phyloP scores from a whole-genome alignment of 805 yeast genomes.

The Saccharomyces jurei region DNA sequence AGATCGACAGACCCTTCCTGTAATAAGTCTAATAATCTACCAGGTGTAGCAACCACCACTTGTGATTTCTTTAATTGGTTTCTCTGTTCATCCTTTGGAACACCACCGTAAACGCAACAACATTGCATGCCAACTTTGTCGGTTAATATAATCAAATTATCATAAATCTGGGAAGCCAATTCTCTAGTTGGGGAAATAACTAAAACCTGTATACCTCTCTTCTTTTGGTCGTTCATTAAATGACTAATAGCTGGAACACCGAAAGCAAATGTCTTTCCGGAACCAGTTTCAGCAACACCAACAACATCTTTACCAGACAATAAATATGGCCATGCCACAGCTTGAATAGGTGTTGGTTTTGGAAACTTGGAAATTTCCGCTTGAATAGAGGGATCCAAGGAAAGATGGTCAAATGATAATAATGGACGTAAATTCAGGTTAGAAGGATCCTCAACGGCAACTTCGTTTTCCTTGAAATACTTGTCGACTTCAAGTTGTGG shows the following conservation, averaged over 20 bases:
- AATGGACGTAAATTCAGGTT: slow-evolving; percentile 54
- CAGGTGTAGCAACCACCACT: slow-evolving; percentile 96
- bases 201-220: slow-evolving; percentile 58
- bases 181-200: slow-evolving; percentile 96
- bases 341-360: slow-evolving; percentile 92
- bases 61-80: slow-evolving; percentile 55
- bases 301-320: slow-evolving; percentile 74
- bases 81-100: slow-evolving; percentile 88
- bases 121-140: slow-evolving; percentile 55
- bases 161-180: slow-evolving; percentile 87
- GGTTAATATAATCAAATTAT: slow-evolving; percentile 62
- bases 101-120: slow-evolving; percentile 94
- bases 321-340: slow-evolving; percentile 89
- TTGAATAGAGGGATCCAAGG: slow-evolving; percentile 48
- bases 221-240: slow-evolving; percentile 32
- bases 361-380: slow-evolving; percentile 63
- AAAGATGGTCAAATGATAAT: slow-evolving; percentile 55
- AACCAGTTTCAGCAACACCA: slow-evolving; percentile 98
- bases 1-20: slow-evolving; percentile 79
- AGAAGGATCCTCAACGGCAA: slow-evolving; percentile 64
- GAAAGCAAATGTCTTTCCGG: slow-evolving; percentile 95
- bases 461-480: slow-evolving; percentile 65
- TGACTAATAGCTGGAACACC: slow-evolving; percentile 90
- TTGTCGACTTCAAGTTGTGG: slow-evolving; percentile 50
- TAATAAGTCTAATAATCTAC: slow-evolving; percentile 82